Base-by-base conservation (phyloP, 345 rosid species). In the Gynandropsis gynandra region DNA sequence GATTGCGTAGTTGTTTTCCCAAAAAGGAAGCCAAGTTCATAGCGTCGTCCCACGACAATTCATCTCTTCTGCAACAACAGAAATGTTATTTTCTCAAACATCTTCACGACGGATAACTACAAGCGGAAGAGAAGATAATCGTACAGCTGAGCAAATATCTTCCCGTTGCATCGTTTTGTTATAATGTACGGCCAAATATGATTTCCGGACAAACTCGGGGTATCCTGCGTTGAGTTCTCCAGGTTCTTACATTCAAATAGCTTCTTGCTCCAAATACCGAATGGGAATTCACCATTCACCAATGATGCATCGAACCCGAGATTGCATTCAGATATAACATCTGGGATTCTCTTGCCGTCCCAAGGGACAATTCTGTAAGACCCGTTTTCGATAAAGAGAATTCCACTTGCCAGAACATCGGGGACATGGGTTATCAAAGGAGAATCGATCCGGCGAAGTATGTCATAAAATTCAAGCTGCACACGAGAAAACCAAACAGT, bases 331-430 rank as follows among this genome's bases (percentile, higher is more conserved):
- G 49, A 31, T 65, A 86, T 70, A 33, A 80, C 72, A 54, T 68
- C 68, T 54, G 92, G 96, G 52, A 83, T 72, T 57, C 62, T 84
- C 76, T 72, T 85, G n/a, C 98, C 98, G 73, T 83, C 82, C 98
- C 98, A 90, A 37, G 85, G 75, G 56, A 72, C 75, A 61, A 80
- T 75, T 49, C 61, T 75, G 54, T 53, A 71, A 21, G 83, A 74
- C 59, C 84, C 94, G 59, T 78, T 74, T 43, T 87, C 85, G 16
- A 80, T 59, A 63, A 74, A 74, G 47, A 90, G 72, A 44, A 90
- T 77, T 41, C 98, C 98, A 20, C 85, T 87, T 10, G 82, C 83
- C 66, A 83, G 36, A 70, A 82, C 71, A 50, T 84, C 80, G 71
- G 98, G 98, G 56, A 83, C 70, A 58, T 74, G 67, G 24, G 32